Percentiles rank a stretch among this genome's conserved stretches.
phyloP scores from a whole-genome alignment of 768 basidiomycete genomes.

The Rhodotorula graminis region DNA sequence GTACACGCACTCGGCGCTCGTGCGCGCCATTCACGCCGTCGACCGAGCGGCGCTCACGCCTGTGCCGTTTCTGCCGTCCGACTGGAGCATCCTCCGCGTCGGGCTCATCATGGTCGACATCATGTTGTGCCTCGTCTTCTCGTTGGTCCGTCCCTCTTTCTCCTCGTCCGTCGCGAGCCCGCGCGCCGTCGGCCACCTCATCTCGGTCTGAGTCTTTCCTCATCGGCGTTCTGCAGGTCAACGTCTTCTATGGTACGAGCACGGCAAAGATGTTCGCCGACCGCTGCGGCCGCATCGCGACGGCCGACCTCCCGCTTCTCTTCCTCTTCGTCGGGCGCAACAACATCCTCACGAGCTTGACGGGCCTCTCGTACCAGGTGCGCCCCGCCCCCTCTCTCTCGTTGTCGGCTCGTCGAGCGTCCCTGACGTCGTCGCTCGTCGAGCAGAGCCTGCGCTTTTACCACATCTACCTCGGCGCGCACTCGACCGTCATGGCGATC shows the following conservation, averaged over 20 bases:
- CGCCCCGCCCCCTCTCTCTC: no score
- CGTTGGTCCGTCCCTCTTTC: conserved; percentile 7
- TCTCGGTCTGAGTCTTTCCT: no score
- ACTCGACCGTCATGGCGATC: conserved; percentile 20
- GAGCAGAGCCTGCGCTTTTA: conserved; percentile 17
- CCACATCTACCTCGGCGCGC: conserved; percentile 24
- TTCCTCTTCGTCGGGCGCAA: conserved; percentile 29
- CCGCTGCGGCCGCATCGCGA: conserved; percentile 26
- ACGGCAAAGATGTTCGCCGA: conserved; percentile 13
- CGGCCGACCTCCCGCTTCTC: conserved; percentile 24
- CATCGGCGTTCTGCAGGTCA: background rate
- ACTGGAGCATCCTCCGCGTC: conserved; percentile 23
- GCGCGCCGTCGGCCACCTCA: no score
- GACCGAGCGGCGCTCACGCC: conserved; percentile 2
- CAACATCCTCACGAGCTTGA: conserved; percentile 14
- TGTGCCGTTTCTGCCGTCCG: background rate
- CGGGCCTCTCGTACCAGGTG: conserved; percentile 28
- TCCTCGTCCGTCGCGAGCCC: no score
- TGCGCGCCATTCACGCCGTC: conserved; percentile 2
- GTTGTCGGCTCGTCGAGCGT: no score
- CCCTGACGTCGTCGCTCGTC: background rate
- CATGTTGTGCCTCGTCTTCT: conserved; percentile 22
- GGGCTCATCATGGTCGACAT: conserved; percentile 7
- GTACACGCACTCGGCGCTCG: background rate
- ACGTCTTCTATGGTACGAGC: background rate